These are phyloP conservation scores for Cryptosporidium xiaoi DNA, from an alignment of 169 alveolate species.

Conservation along the genomic window DNA sequence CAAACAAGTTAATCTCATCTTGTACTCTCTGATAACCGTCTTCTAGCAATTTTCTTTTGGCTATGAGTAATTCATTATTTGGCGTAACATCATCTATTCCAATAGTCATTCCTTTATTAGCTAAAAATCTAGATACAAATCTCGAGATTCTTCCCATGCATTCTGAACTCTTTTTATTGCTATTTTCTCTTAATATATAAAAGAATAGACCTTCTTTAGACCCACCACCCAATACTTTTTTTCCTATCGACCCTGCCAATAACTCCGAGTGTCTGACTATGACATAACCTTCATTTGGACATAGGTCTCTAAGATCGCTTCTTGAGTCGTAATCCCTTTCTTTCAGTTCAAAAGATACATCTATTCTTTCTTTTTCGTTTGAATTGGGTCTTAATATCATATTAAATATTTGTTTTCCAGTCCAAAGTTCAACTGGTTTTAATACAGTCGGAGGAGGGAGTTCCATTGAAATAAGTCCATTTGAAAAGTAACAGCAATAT, in stretches of 20 bases:
- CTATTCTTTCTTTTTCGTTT: slow-evolving; percentile 82
- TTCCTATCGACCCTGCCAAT: slow-evolving; percentile 95
- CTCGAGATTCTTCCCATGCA: slow-evolving; percentile 96
- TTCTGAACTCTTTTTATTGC: slow-evolving; percentile 90
- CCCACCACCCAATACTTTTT: slow-evolving; percentile 86
- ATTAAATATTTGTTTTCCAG: slow-evolving; percentile 96
- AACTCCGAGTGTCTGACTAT: slow-evolving; percentile 93
- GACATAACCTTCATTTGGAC: slow-evolving; percentile 96
- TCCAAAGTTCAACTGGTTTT: slow-evolving; percentile 97
- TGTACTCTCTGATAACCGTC: slow-evolving; percentile 90
- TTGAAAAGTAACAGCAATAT: slow-evolving; percentile 92
- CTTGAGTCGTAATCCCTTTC: slow-evolving; percentile 88
- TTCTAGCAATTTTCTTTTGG: slow-evolving; percentile 81
- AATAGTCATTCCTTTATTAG: slow-evolving; percentile 97
- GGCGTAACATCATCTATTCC: slow-evolving; percentile 99
- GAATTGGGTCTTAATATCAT: slow-evolving; percentile 93
- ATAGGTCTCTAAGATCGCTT: slow-evolving; percentile 81
- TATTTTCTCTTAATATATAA: slow-evolving; percentile 92
- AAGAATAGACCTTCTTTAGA: slow-evolving; percentile 93
- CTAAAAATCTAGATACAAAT: slow-evolving; percentile 94
- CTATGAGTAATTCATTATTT: slow-evolving; percentile 76
- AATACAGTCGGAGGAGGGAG: slow-evolving; percentile 94
- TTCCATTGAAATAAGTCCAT: slow-evolving; percentile 87
- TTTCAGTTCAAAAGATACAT: slow-evolving; percentile 89
- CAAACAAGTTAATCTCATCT: slow-evolving; percentile 85